Percentiles rank a stretch among this genome's conserved stretches.
These are phyloP conservation scores for Malus domestica DNA, from an alignment of 306 rosid species.

Conservation along the genomic window ASM211411v1 NC_041803.1:14919501-14920000, in stretches of 20 bases:
- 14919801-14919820: slow-evolving; percentile 9
- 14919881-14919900: background rate
- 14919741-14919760: slow-evolving; percentile 70
- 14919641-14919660: slow-evolving; percentile 46
- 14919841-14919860: background rate
- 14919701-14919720: slow-evolving; percentile 48
- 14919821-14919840: no score
- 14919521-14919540: slow-evolving; percentile 4
- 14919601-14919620: slow-evolving; percentile 50
- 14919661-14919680: slow-evolving; percentile 62
- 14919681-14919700: slow-evolving; percentile 46
- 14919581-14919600: slow-evolving; percentile 43
- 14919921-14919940: slow-evolving; percentile 34
- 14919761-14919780: slow-evolving; percentile 77
- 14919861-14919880: background rate
- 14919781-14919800: slow-evolving; percentile 86
- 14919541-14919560: slow-evolving; percentile 25
- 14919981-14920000: slow-evolving; percentile 81
- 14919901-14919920: background rate
- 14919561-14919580: slow-evolving; percentile 3
- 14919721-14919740: slow-evolving; percentile 32
- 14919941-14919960: slow-evolving; percentile 76
- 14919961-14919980: slow-evolving; percentile 95
- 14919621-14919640: slow-evolving; percentile 50
- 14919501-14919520: slow-evolving; percentile 3